phyloP scores from a whole-genome alignment of 2,329 filamentous ascomycete genomes.

The Blastomyces gilchristii region DNA sequence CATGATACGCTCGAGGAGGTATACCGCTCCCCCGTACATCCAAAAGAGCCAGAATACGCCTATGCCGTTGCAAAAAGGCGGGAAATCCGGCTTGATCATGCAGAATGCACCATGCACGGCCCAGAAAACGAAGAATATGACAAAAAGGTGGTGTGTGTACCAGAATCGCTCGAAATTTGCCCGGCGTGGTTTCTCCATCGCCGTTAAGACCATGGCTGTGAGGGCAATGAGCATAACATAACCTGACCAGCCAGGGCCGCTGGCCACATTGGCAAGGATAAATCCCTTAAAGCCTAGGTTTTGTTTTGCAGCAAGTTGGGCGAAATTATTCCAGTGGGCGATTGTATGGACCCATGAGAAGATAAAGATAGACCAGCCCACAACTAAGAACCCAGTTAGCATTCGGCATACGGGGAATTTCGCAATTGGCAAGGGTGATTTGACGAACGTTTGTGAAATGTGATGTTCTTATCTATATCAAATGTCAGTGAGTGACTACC shows the following conservation, averaged over 20 bases:
- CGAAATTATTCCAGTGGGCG: conserved; percentile 81
- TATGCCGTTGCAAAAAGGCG: conserved; percentile 58
- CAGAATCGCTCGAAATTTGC: conserved; percentile 84
- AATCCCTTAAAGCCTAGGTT: conserved; percentile 69
- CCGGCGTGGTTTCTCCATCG: conserved; percentile 64
- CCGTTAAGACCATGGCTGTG: conserved; percentile 69
- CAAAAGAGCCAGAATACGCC: conserved; percentile 87
- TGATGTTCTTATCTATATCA: conserved; percentile 64
- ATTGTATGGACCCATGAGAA: conserved; percentile 81
- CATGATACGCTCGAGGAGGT: conserved; percentile 67
- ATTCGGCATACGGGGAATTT: no score
- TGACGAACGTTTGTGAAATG: conserved; percentile 59
- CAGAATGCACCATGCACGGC: conserved; percentile 81
- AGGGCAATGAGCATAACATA: conserved; percentile 73
- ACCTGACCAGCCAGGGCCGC: conserved; percentile 75
- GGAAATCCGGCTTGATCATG: conserved; percentile 78
- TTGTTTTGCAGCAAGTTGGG: conserved; percentile 62
- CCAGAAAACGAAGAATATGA: conserved; percentile 85
- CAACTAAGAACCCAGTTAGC: conserved; percentile 32
- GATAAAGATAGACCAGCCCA: conserved; percentile 80
- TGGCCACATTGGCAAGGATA: conserved; percentile 64
- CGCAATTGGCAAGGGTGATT: not conserved
- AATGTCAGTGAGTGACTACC: not conserved
- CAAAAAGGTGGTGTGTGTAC: conserved; percentile 82
- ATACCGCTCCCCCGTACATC: conserved; percentile 73